Conservation (phyloP, 2,329 filamentous ascomycete genomes). For the Polychaeton citri region DNA sequence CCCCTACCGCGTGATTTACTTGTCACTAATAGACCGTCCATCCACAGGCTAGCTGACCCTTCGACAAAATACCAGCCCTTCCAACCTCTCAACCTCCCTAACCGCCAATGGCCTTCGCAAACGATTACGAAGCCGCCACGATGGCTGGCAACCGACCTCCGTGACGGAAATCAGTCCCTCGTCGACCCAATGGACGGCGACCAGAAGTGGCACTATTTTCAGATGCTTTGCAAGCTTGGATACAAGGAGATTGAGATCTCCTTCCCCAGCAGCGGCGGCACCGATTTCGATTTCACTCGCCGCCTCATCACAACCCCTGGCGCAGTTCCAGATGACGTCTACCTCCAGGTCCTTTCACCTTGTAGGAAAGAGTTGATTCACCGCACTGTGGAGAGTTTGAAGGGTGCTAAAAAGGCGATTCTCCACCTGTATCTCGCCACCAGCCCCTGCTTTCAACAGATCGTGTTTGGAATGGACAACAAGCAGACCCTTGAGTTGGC, state of each 20-base stretch:
- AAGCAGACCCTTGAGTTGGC: slow-evolving; percentile 72
- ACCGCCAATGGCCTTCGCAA: slow-evolving; percentile 75
- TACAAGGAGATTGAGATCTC: slow-evolving; percentile 98
- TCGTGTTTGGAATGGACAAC: slow-evolving; percentile 80
- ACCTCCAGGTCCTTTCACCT: slow-evolving; percentile 80
- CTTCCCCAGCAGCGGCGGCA: slow-evolving; percentile 87
- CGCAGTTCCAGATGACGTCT: slow-evolving; percentile 75
- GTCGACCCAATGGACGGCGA: slow-evolving; percentile 92
- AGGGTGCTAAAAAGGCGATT: slow-evolving; percentile 83
- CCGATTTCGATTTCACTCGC: slow-evolving; percentile 90
- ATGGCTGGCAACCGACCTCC: slow-evolving; percentile 78
- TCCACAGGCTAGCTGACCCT: slow-evolving; percentile 52
- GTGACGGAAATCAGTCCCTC: slow-evolving; percentile 90
- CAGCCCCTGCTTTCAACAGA: slow-evolving; percentile 83
- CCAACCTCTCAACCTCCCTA: slow-evolving; percentile 49
- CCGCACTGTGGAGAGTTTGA: slow-evolving; percentile 76
- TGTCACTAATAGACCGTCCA: slow-evolving; percentile 1
- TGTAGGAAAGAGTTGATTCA: slow-evolving; percentile 85
- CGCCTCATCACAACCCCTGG: slow-evolving; percentile 75
- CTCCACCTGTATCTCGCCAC: slow-evolving; percentile 94
- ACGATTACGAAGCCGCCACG: slow-evolving; percentile 71
- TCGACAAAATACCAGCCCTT: slow-evolving; percentile 66
- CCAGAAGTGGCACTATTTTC: slow-evolving; percentile 90
- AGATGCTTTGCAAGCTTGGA: slow-evolving; percentile 80
- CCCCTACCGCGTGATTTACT: background rate